Percentiles rank a stretch among this genome's conserved stretches.
Evolutionary conservation across 208 protist genomes (phyloP).

Genomic region (Leishmania martiniquensis): DNA sequence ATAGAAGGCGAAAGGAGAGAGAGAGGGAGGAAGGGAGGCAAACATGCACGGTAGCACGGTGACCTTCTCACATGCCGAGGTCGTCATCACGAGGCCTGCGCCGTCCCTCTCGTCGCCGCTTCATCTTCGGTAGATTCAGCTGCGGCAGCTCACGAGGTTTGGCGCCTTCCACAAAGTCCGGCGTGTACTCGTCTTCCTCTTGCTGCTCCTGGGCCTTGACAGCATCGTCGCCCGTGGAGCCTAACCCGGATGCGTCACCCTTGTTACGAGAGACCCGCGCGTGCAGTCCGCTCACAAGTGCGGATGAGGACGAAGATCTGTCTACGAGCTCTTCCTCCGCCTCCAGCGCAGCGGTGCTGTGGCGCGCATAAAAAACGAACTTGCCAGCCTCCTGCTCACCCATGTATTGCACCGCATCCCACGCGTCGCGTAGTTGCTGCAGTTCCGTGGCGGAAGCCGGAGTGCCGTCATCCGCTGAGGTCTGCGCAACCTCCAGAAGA

Average conservation of each 20-base stretch:
- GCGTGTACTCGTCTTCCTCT: constrained; percentile 68
- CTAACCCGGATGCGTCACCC: not conserved
- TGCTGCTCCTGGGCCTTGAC: constrained; percentile 24
- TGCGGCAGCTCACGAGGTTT: constrained; percentile 57
- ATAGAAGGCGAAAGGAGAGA: not conserved
- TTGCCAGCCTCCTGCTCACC: constrained; percentile 24
- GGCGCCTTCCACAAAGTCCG: constrained; percentile 58
- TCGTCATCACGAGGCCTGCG: constrained; percentile 72
- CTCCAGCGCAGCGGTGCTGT: not conserved
- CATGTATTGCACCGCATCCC: constrained; percentile 62
- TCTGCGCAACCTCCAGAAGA: constrained; percentile 40
- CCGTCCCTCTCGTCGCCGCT: constrained; percentile 51
- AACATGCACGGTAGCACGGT: not conserved
- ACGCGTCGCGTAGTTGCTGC: constrained; percentile 63
- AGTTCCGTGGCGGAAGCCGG: constrained; percentile 39
- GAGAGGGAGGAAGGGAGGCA: not conserved
- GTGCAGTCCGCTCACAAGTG: not conserved
- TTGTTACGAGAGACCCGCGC: not conserved
- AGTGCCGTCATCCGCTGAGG: constrained; percentile 27
- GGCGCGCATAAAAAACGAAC: constrained; percentile 7
- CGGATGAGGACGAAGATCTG: not conserved
- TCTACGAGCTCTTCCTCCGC: constrained; percentile 2
- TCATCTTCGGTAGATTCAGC: constrained; percentile 34
- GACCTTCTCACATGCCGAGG: constrained; percentile 21
- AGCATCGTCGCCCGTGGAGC: not conserved